Conservation (phyloP, 2,329 filamentous ascomycete genomes). For the Arthrobotrys megalospora region DNA sequence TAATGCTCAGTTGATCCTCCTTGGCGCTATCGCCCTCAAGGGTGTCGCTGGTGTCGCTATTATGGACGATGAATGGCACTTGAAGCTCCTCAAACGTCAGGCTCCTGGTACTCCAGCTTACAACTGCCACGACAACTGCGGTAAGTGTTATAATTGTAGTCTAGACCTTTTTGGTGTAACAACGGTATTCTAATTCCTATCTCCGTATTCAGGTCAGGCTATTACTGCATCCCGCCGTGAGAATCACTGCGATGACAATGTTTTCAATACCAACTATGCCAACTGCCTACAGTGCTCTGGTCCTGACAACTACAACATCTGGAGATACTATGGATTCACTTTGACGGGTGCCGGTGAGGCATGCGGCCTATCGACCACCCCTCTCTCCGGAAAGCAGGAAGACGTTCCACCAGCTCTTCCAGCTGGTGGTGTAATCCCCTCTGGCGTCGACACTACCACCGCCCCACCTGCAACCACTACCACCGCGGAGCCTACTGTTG, state of each 20-base stretch:
- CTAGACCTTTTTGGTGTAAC: slow-evolving; percentile 22
- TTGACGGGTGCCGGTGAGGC: slow-evolving; percentile 66
- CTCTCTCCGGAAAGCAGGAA: slow-evolving; percentile 39
- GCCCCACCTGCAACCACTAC: slow-evolving; percentile 33
- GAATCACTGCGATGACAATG: slow-evolving; percentile 67
- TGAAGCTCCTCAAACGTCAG: slow-evolving; percentile 68
- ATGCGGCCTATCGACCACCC: slow-evolving; percentile 64
- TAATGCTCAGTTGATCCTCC: slow-evolving; percentile 50
- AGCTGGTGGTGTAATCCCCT: slow-evolving; percentile 47
- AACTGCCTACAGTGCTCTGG: slow-evolving; percentile 69
- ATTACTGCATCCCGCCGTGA: slow-evolving; percentile 67
- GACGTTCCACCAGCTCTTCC: slow-evolving; percentile 42
- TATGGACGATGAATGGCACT: slow-evolving; percentile 55
- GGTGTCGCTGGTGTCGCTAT: slow-evolving; percentile 49
- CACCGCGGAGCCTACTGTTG: slow-evolving; percentile 5
- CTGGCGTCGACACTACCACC: slow-evolving; percentile 30
- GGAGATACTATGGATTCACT: slow-evolving; percentile 68
- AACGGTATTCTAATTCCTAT: neutral
- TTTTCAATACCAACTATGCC: slow-evolving; percentile 68
- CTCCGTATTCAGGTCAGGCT: slow-evolving; percentile 62
- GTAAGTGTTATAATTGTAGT: slow-evolving; percentile 66
- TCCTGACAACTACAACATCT: slow-evolving; percentile 68
- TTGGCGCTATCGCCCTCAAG: slow-evolving; percentile 48
- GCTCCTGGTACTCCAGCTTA: slow-evolving; percentile 69
- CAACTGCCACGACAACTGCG: slow-evolving; percentile 72